Conservation (phyloP, 768 basidiomycete genomes). For the Pholiota molesta region DNA sequence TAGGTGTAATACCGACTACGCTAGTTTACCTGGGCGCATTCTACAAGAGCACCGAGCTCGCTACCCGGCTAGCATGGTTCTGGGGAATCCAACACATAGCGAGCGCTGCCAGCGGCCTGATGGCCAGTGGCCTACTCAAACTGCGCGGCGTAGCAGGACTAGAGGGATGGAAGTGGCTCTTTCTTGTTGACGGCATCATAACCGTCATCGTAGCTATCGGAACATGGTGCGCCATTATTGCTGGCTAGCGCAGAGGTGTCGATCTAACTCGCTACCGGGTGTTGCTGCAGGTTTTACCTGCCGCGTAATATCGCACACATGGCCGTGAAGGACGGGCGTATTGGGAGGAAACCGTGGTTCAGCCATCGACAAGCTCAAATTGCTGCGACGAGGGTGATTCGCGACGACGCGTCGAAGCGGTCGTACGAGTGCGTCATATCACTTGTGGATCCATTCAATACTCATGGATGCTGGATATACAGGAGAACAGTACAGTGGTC, state of each 20-base stretch:
- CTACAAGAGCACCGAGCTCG: conserved; percentile 46
- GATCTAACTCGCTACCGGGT: too few relatives aligned
- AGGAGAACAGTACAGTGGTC: conserved; percentile 36
- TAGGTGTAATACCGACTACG: conserved; percentile 39
- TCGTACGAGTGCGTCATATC: conserved; percentile 35
- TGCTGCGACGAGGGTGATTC: conserved; percentile 37
- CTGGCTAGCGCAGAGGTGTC: too few relatives aligned
- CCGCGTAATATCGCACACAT: conserved; percentile 31
- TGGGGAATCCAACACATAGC: conserved; percentile 43
- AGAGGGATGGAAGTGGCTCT: conserved; percentile 46
- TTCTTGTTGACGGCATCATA: conserved; percentile 41
- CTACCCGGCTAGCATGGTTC: conserved; percentile 44
- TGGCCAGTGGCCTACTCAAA: conserved; percentile 42
- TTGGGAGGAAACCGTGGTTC: conserved; percentile 40
- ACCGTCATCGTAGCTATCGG: conserved; percentile 35
- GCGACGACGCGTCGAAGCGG: conserved; percentile 40
- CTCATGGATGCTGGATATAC: background rate
- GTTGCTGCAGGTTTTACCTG: conserved; percentile 36
- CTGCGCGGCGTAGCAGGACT: conserved; percentile 36
- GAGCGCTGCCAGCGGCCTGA: conserved; percentile 42
- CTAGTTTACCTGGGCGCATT: conserved; percentile 46
- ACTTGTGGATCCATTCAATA: background rate
- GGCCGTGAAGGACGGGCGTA: conserved; percentile 29
- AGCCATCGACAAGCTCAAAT: conserved; percentile 36
- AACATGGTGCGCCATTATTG: conserved; percentile 29